Evolutionary conservation across 306 rosid genomes (phyloP), one percentile per base, ranked within the genome.

Genomic region (Vigna unguiculata): DNA sequence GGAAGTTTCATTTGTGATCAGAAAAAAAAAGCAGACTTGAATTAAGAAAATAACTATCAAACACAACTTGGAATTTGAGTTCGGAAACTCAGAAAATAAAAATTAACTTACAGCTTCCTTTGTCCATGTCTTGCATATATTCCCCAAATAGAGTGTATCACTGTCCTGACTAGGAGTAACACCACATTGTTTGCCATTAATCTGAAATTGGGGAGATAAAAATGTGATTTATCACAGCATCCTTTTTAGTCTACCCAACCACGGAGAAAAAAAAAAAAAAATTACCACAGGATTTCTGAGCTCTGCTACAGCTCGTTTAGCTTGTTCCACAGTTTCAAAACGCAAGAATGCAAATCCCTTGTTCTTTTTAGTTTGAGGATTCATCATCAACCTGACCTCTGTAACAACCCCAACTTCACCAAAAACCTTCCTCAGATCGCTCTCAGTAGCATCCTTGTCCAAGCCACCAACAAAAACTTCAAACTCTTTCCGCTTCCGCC

Each of bases 271-370:
- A 34, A 78, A 81, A 40, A 77, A 69, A 28, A 32, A 32, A 32
- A 71, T 84, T 96, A 96, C 99, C 97, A 92, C 87, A 72, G 93
- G 99, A 69, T 87, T 84, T 84, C 72, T 88, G 0, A 96, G 88
- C 87, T 96, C 96, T 5, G 88, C 45, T 58, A 91, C 97, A 75
- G 96, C 99, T 75, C 90, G 88, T 74, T 85, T 96, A 24, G 98
- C 99, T 83, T 96, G 97, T 48, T 92, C 99, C 59, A 91, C 91
- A 28, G 91, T 82, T 80, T 91, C 91, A 87, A 91, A 96, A 41
- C 96, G 96, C 84, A 96, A 83, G 86, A 96, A 96, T 62, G 99
- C 98, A 92, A 92, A 96, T 40, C 99, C 99, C 90, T 96, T 96
- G 73, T 92, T 92, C 82, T 91, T 96, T 84, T 91, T 91, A 24